Base-by-base conservation (phyloP, 1,284 basidiomycete genomes). In the Paramarasmius palmivorus region DNA sequence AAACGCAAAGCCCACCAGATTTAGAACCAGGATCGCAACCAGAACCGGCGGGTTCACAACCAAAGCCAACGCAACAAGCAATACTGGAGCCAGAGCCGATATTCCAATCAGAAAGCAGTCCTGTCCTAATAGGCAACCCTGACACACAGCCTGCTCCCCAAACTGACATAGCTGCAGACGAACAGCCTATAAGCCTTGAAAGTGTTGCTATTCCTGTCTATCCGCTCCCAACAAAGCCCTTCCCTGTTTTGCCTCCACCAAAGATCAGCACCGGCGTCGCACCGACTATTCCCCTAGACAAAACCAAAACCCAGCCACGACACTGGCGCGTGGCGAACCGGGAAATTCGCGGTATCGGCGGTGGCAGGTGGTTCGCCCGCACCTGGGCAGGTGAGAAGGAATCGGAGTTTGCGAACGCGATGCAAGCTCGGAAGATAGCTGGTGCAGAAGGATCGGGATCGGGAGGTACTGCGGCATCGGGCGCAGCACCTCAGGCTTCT, bases 331-430 rank as follows among this genome's bases (percentile, higher is more conserved):
- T 78, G 38, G 88, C 86, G 4, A 77, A 85, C 54, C 80, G 89
- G 48, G 89, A 91, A 66, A 82, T 91, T 46, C 76, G 86, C 39
- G 89, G 88, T 8, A 89, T 91, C 51, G 89, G 84, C 26, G 88
- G 88, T 12, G 88, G 88, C 2, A 79, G 88, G 25, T 91, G 89
- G 89, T 86, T 90, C 61, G 71, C 82, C 7, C 78, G 78, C 25
- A 73, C 85, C 12, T 91, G 88, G 88, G 85, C 88, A 12, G 89
- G 88, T n/a, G 84, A 84, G 56, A 90, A 88, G 66, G 86, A 88
- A 40, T 89, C 86, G 12, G 80, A 86, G 55, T 83, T 78, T 53
- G 78, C 76, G 4, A 59, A 64, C 15, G 63, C 65, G 36, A 56
- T 67, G 34, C 65, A 55, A 42, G 61, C 63, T 22, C 63, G 71